A percentile compares a stretch with the other conserved stretches of the same genome.
Evolutionary conservation across 1,284 basidiomycete genomes (phyloP).

Genomic region (Boletus smithii): DNA sequence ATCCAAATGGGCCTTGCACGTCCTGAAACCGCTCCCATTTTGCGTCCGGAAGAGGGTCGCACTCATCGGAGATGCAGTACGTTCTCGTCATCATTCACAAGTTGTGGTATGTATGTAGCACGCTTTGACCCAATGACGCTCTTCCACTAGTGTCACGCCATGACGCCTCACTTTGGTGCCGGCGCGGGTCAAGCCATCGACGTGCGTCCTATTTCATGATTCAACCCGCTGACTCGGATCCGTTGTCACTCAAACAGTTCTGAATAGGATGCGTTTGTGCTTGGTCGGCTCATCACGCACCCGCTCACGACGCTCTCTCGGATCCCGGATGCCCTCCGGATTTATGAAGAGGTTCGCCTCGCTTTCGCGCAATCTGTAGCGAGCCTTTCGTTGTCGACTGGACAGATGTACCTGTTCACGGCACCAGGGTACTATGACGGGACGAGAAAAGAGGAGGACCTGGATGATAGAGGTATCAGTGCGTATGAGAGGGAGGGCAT

Average conservation of each 20-base stretch:
- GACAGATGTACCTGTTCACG: slow-evolving; percentile 14
- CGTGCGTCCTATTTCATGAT: slow-evolving; percentile 13
- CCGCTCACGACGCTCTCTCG: slow-evolving; percentile 19
- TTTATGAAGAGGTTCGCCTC: slow-evolving; percentile 34
- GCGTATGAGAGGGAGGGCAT: slow-evolving; percentile 16
- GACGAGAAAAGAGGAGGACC: slow-evolving; percentile 5
- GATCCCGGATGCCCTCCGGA: slow-evolving; percentile 22
- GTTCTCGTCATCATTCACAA: no score
- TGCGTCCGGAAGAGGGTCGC: slow-evolving; percentile 31
- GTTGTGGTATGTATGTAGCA: no score
- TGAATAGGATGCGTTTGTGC: slow-evolving; percentile 37
- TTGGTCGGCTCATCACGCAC: slow-evolving; percentile 34
- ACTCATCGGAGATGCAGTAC: slow-evolving; percentile 38
- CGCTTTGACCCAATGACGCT: background rate
- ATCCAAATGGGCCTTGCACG: slow-evolving; percentile 33
- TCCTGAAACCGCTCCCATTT: slow-evolving; percentile 32
- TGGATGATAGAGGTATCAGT: slow-evolving; percentile 15
- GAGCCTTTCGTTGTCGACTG: slow-evolving; percentile 10
- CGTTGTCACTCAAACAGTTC: background rate
- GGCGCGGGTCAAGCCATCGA: slow-evolving; percentile 35
- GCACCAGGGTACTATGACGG: slow-evolving; percentile 24
- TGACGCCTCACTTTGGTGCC: slow-evolving; percentile 29
- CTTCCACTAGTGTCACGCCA: slow-evolving; percentile 30
- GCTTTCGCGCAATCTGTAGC: slow-evolving; percentile 18
- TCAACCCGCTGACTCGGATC: background rate